Percentiles rank a stretch among this genome's conserved stretches.
Evolutionary conservation across 108 stramenopile species (phyloP).

Genomic region (Skeletonema potamos): DNA sequence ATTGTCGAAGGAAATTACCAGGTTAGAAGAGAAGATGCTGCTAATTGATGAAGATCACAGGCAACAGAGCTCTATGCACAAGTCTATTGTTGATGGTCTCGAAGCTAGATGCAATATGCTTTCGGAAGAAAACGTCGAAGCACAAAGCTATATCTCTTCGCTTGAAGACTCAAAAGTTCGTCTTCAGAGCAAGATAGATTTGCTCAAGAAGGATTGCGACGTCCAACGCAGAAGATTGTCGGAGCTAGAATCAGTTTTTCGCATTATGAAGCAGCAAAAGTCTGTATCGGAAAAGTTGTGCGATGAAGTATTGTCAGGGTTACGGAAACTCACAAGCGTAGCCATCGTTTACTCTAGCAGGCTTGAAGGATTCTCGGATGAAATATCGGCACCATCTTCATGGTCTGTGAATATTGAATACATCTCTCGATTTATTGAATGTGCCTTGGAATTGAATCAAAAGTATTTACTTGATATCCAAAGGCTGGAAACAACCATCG

Average conservation of each 20-base stretch:
- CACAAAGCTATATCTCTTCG: slow-evolving; percentile 11
- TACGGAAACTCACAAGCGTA: slow-evolving; percentile 11
- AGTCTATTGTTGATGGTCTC: slow-evolving; percentile 35
- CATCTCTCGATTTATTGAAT: slow-evolving; percentile 24
- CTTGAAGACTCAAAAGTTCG: slow-evolving; percentile 24
- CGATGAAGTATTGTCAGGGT: slow-evolving; percentile 14
- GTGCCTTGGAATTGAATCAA: slow-evolving; percentile 13
- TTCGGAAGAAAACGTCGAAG: slow-evolving; percentile 20
- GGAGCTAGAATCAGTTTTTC: slow-evolving; percentile 14
- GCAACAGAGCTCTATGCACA: slow-evolving; percentile 33
- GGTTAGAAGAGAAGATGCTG: slow-evolving; percentile 24
- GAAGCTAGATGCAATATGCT: slow-evolving; percentile 27
- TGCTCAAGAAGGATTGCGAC: slow-evolving; percentile 21
- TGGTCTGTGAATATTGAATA: slow-evolving; percentile 29
- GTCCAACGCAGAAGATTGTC: slow-evolving; percentile 8
- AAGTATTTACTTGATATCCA: slow-evolving; percentile 14
- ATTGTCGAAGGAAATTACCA: slow-evolving; percentile 10
- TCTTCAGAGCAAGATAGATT: slow-evolving; percentile 11
- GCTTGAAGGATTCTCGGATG: slow-evolving; percentile 11
- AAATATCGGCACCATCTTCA: slow-evolving; percentile 6
- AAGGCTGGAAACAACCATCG: slow-evolving; percentile 1
- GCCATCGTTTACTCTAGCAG: slow-evolving; percentile 6
- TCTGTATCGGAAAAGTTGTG: slow-evolving; percentile 5
- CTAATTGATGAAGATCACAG: slow-evolving; percentile 12
- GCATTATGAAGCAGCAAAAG: slow-evolving; percentile 28